Percentiles rank a stretch among this genome's conserved stretches.
Evolutionary conservation across 129 eudicot genomes (phyloP).

Genomic region (Chrysanthemum makinoi): DNA sequence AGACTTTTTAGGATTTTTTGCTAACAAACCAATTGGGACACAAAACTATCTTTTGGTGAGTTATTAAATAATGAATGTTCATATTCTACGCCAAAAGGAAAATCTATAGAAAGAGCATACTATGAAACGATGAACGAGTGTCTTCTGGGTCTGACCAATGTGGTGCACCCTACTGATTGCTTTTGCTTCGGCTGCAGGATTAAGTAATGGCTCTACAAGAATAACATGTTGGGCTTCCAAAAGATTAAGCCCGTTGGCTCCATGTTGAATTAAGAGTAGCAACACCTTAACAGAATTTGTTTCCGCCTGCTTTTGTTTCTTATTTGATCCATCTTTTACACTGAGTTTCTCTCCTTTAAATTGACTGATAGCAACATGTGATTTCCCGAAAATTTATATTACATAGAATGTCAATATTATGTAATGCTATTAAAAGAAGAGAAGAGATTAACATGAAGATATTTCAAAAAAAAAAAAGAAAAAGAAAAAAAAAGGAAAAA

Average conservation of each 20-base stretch:
- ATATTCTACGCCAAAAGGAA: background rate
- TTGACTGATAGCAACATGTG: slow-evolving; percentile 73
- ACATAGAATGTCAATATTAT: background rate
- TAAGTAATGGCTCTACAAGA: slow-evolving; percentile 90
- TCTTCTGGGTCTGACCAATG: slow-evolving; percentile 75
- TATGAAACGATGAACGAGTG: slow-evolving; percentile 89
- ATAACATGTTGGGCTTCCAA: slow-evolving; percentile 97
- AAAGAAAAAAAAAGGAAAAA: background rate
- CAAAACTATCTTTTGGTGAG: no score
- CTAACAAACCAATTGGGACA: no score
- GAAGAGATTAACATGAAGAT: background rate
- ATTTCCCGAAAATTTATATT: slow-evolving; percentile 48
- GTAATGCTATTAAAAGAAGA: background rate
- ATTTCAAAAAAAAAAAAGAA: no score
- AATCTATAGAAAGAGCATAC: slow-evolving; percentile 36
- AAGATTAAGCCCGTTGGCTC: slow-evolving; percentile 95
- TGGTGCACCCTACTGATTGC: slow-evolving; percentile 97
- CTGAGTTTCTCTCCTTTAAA: slow-evolving; percentile 63
- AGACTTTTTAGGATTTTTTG: no score
- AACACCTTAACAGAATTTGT: slow-evolving; percentile 62
- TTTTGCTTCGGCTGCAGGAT: slow-evolving; percentile 98
- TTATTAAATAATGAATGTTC: background rate
- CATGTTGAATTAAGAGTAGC: slow-evolving; percentile 81
- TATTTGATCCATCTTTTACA: slow-evolving; percentile 15
- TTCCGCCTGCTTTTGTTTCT: slow-evolving; percentile 26